These are phyloP conservation scores for Boletus tomentosulus DNA, from an alignment of 768 basidiomycete genomes.

Conservation along the genomic window DNA sequence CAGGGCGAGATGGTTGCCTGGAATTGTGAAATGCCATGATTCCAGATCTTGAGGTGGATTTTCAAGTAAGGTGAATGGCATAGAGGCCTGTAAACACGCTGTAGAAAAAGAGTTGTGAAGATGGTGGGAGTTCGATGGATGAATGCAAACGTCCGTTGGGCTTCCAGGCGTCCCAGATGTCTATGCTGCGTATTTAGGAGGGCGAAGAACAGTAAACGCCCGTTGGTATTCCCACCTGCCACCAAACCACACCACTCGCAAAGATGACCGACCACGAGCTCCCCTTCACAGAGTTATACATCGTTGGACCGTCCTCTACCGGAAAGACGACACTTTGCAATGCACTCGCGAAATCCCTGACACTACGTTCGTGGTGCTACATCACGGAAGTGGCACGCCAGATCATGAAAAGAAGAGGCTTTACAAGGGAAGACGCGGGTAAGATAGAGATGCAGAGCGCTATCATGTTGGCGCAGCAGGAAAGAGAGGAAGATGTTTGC, in stretches of 20 bases:
- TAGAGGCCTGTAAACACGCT: neutral
- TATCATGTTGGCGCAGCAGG: constrained; percentile 55
- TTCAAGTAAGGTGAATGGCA: constrained; percentile 33
- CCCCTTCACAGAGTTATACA: constrained; percentile 32
- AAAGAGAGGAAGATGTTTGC: constrained; percentile 35
- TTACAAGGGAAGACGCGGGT: constrained; percentile 47
- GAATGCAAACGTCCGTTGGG: neutral
- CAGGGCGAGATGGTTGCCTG: constrained; percentile 26
- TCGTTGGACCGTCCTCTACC: constrained; percentile 57
- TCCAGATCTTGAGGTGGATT: constrained; percentile 46
- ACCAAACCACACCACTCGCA: constrained; percentile 1
- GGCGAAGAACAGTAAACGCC: constrained; percentile 7
- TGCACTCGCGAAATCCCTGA: constrained; percentile 42
- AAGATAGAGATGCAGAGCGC: constrained; percentile 57
- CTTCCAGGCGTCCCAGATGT: constrained; percentile 1
- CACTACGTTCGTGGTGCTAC: constrained; percentile 36
- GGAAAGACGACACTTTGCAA: constrained; percentile 69
- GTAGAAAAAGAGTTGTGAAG: neutral
- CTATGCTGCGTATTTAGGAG: constrained; percentile 9
- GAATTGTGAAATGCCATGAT: constrained; percentile 47
- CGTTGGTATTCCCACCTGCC: constrained; percentile 16
- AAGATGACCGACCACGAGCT: constrained; percentile 14
- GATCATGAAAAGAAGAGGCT: constrained; percentile 52
- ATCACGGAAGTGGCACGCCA: constrained; percentile 60
- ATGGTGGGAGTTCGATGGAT: neutral